Evolutionary conservation across 2,329 filamentous ascomycete genomes (phyloP).

Genomic region (Cladobotryum protrusum): DNA sequence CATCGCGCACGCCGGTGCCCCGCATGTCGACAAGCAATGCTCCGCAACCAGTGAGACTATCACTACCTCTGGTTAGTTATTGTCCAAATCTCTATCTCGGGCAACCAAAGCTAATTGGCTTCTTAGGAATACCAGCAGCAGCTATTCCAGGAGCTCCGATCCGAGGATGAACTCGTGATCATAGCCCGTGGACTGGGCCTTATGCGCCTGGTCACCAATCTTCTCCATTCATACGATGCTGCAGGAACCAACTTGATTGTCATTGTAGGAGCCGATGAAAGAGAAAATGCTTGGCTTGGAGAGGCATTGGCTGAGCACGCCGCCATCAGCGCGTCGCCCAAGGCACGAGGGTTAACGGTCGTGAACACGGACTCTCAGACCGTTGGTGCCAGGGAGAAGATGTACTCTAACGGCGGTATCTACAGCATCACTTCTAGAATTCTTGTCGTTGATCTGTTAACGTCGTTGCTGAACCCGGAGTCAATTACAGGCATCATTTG

Average conservation of each 20-base stretch:
- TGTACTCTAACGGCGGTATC: constrained; percentile 84
- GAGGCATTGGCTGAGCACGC: constrained; percentile 94
- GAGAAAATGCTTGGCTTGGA: constrained; percentile 95
- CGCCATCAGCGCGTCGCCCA: constrained; percentile 75
- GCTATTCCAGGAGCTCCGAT: constrained; percentile 82
- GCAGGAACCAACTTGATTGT: constrained; percentile 90
- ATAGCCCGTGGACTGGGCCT: constrained; percentile 88
- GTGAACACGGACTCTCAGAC: constrained; percentile 94
- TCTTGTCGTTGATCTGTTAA: constrained; percentile 86
- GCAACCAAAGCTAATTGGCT: background rate
- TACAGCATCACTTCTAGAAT: constrained; percentile 96
- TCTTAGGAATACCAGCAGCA: constrained; percentile 85
- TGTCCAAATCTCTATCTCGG: background rate
- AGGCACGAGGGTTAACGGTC: constrained; percentile 77
- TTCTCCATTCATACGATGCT: constrained; percentile 94
- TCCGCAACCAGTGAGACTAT: constrained; percentile 70
- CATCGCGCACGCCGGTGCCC: constrained; percentile 10
- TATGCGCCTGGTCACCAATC: constrained; percentile 86
- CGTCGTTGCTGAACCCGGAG: constrained; percentile 71
- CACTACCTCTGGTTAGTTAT: constrained; percentile 51
- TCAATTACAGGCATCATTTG: constrained; percentile 82
- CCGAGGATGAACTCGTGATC: constrained; percentile 89
- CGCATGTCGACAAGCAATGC: constrained; percentile 49
- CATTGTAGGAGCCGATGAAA: constrained; percentile 80
- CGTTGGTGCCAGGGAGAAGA: constrained; percentile 79